A percentile compares a stretch with the other conserved stretches of the same genome.
Conservation (phyloP, 139 green algal genomes). For the Pseudopediastrum boryanum region DNA sequence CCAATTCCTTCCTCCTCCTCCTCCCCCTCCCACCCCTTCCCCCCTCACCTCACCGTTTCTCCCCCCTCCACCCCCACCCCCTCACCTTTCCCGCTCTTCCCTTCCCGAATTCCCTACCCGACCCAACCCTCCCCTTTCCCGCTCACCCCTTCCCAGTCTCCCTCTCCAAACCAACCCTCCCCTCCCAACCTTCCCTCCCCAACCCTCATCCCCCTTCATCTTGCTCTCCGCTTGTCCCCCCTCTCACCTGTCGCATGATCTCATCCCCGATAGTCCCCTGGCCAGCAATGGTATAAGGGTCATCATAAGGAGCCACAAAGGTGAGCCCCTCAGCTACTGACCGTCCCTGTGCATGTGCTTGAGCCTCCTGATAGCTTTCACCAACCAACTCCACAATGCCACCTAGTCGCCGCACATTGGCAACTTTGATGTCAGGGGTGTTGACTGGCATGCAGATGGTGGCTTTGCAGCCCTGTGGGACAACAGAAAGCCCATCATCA, state of each 20-base stretch:
- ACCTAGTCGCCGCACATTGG: constrained; percentile 81
- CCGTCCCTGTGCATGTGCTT: constrained; percentile 67
- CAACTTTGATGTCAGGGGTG: constrained; percentile 86
- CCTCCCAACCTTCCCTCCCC: no score
- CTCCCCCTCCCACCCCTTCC: no score
- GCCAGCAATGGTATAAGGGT: constrained; percentile 93
- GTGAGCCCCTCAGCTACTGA: constrained; percentile 64
- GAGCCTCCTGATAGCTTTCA: constrained; percentile 92
- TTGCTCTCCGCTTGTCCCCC: no score
- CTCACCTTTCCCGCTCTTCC: no score
- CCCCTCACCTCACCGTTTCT: no score
- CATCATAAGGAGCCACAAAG: constrained; percentile 95
- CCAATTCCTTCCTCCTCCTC: no score
- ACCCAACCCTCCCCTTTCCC: no score
- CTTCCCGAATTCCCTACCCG: no score
- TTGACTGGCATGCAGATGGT: constrained; percentile 92
- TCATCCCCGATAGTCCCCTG: constrained; percentile 95
- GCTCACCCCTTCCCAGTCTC: no score
- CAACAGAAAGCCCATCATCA: not conserved
- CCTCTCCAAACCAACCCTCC: no score
- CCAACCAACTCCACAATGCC: constrained; percentile 92
- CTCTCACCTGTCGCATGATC: constrained; percentile 78
- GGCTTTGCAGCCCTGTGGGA: constrained; percentile 71
- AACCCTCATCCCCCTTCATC: no score
- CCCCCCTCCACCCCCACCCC: no score